These are phyloP conservation scores for Populus simonii DNA, from an alignment of 345 rosid species.

Conservation along the genomic window DNA sequence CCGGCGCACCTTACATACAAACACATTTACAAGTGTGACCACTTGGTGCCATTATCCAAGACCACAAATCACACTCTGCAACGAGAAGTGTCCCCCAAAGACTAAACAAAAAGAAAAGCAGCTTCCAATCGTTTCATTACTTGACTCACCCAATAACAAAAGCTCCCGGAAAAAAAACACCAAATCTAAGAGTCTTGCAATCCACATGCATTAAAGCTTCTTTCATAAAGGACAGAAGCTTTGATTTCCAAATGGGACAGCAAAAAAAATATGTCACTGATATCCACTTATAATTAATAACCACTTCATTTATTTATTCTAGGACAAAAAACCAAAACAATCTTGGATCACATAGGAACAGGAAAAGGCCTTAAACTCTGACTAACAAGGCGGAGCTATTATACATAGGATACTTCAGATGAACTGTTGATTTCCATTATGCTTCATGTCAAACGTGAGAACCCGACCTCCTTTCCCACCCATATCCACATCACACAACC, in stretches of 20 bases:
- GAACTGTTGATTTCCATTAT: too few species aligned
- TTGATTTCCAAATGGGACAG: not conserved
- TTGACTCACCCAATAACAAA: constrained; percentile 58
- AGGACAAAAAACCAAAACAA: not conserved
- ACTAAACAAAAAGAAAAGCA: too few species aligned
- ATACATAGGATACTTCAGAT: too few species aligned
- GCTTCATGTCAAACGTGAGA: too few species aligned
- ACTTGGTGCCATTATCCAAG: too few species aligned
- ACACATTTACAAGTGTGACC: too few species aligned
- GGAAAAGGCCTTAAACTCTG: too few species aligned
- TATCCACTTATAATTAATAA: not conserved
- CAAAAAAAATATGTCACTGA: not conserved
- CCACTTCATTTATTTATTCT: not conserved
- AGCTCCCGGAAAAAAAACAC: constrained; percentile 28
- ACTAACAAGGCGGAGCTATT: too few species aligned
- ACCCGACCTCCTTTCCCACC: too few species aligned
- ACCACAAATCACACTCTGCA: constrained; percentile 30
- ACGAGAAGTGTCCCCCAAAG: not conserved
- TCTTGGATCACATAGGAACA: not conserved
- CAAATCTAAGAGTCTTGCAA: not conserved
- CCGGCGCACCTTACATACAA: too few species aligned
- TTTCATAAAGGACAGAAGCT: not conserved
- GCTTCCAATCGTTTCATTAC: not conserved
- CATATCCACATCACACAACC: too few species aligned
- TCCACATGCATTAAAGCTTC: not conserved